Percentiles rank a stretch among this genome's conserved stretches.
Conservation (phyloP, 495 filamentous ascomycete species). For the Podospora fimiseda region DNA sequence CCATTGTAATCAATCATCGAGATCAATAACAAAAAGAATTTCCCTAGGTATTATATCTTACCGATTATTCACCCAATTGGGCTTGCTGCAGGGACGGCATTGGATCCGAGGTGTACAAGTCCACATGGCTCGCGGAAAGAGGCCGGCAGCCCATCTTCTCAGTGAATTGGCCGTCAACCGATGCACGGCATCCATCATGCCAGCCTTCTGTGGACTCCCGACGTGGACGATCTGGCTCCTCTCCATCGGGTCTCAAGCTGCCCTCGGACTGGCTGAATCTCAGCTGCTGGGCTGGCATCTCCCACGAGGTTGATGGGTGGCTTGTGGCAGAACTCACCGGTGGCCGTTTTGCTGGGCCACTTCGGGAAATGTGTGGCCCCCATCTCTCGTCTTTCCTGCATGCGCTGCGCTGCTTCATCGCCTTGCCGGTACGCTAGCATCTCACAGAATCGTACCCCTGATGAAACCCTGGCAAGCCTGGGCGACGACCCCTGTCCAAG, state of each 20-base stretch:
- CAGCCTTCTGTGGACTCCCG: conserved; percentile 1
- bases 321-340: conserved; percentile 1
- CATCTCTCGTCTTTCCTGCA: conserved; percentile 10
- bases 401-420: conserved; percentile 10
- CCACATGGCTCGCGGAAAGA: neutral
- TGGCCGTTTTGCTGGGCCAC: conserved; percentile 7
- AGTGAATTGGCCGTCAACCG: neutral
- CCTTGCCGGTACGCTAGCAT: conserved; percentile 1
- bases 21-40: no score
- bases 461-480: conserved; percentile 20
- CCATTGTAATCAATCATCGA: no score
- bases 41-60: no score
- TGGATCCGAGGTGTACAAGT: neutral
- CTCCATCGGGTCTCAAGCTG: neutral
- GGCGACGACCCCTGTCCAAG: conserved; percentile 12
- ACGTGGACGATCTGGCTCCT: neutral
- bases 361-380: conserved; percentile 13
- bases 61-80: no score
- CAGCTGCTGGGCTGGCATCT: neutral
- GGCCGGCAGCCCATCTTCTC: neutral
- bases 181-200: conserved; percentile 7
- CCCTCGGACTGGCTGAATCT: neutral
- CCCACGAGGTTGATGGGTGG: neutral
- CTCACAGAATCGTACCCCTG: conserved; percentile 18
- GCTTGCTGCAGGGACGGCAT: no score